Base-by-base conservation (phyloP, 116 monocot genomes). In the Phalaenopsis hybrid region DNA sequence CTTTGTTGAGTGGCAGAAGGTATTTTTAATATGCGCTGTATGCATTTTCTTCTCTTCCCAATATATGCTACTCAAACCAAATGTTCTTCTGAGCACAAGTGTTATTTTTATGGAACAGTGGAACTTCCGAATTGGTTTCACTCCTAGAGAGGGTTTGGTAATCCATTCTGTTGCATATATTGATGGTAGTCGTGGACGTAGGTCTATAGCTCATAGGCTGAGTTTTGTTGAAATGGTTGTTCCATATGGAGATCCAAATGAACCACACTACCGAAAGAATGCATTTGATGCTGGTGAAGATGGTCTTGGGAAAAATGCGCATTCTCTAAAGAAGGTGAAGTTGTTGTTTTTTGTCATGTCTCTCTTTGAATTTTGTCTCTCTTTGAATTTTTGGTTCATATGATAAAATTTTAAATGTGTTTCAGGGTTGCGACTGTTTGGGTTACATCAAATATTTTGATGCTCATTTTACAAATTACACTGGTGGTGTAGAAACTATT, bases 201-300 rank as follows among this genome's bases (percentile, higher is more conserved):
- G 96, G 23, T 92, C 93, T 63, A 90, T 96, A 18, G 96, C 93
- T 44, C 92, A 96, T 76, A 88, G 96, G 75, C 76, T 96, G 86
- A 93, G 93, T 79, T 93, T 96, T 89, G 96, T 96, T 55, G 96
- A 96, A 83, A 93, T 96, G 93, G 96, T 96, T 37, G 96, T 96
- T 68, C 93, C 96, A 10, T 96, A 96, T 88, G 96, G 96, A 76
- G 96, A 96, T 83, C 96, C 96, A 46, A 89, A 93, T 89, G 92
- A 93, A 50, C 96, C 96, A 57, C 96, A 96, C 82, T 96, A 96
- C 77, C 89, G 92, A 37, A 96, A 96, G 59, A 96, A 96, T 90
- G 93, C 93, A 79, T 93, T 93, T 88, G 93, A 96, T 90, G 96
- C 96, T 57, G 93, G 96, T 17, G 96, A 96, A 84, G 96, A 96